These are phyloP conservation scores for Isatis lusitanica DNA, from an alignment of 441 rosid genomes.

Conservation along the genomic window DNA sequence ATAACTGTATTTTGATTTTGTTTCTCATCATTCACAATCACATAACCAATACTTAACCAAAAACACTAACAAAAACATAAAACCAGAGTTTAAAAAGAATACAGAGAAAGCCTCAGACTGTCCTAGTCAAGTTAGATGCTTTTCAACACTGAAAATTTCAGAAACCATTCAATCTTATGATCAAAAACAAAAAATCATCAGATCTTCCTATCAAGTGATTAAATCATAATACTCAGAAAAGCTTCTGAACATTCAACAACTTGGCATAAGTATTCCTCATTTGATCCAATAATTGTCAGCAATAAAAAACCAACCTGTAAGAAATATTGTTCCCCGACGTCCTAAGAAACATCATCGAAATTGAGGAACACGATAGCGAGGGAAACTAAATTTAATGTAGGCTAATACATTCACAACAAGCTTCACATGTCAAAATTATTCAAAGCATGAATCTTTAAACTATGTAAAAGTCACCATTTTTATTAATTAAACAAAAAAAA, in stretches of 20 bases:
- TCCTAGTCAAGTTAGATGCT: slow-evolving; percentile 41
- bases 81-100: not conserved
- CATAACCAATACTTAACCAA: not conserved
- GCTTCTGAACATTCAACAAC: slow-evolving; percentile 10
- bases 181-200: slow-evolving; percentile 20
- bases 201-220: slow-evolving; percentile 39
- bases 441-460: not conserved
- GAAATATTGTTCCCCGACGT: slow-evolving; percentile 36
- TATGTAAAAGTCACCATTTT: not conserved
- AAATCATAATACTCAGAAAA: slow-evolving; percentile 14
- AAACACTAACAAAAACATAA: not conserved
- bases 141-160: slow-evolving; percentile 31
- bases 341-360: slow-evolving; percentile 24
- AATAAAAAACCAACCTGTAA: too few relatives aligned
- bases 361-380: slow-evolving; percentile 39
- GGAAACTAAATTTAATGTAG: slow-evolving; percentile 32
- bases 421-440: not conserved
- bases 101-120: slow-evolving; percentile 36
- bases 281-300: too few relatives aligned
- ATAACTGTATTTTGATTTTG: slow-evolving; percentile 39
- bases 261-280: slow-evolving; percentile 29
- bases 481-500: not conserved
- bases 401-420: slow-evolving; percentile 18
- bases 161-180: slow-evolving; percentile 35
- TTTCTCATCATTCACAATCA: slow-evolving; percentile 30